These are phyloP conservation scores for Hygrophorus pudorinus DNA, from an alignment of 768 basidiomycete species.

Conservation along the genomic window DNA sequence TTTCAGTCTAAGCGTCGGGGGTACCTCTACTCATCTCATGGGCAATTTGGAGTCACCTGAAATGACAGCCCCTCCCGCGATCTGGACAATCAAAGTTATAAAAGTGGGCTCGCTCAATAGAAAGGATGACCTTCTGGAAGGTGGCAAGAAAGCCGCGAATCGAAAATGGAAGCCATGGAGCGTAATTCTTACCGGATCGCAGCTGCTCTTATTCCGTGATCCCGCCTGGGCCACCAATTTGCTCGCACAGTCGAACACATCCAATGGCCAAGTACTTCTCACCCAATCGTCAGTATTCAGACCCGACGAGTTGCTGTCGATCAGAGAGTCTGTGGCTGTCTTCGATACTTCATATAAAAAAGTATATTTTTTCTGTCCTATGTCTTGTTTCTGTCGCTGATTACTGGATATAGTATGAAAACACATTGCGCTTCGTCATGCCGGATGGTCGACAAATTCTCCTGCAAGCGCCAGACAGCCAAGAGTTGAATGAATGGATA, in stretches of 20 bases:
- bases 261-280: constrained; percentile 23
- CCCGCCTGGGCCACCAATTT: constrained; percentile 41
- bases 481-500: constrained; percentile 86
- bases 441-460: constrained; percentile 75
- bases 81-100: constrained; percentile 53
- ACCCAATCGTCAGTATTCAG: constrained; percentile 39
- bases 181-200: constrained; percentile 81
- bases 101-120: constrained; percentile 76
- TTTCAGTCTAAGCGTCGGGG: constrained; percentile 28
- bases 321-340: constrained; percentile 73
- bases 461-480: constrained; percentile 58
- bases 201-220: constrained; percentile 85
- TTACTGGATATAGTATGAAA: constrained; percentile 35
- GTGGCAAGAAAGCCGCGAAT: constrained; percentile 63
- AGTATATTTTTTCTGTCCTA: constrained; percentile 30
- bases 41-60: constrained; percentile 16
- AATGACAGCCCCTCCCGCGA: constrained; percentile 18
- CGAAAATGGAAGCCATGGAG: constrained; percentile 87
- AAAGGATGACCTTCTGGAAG: constrained; percentile 70
- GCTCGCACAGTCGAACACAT: constrained; percentile 29
- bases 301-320: constrained; percentile 79
- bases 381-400: not conserved
- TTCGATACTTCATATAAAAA: constrained; percentile 69
- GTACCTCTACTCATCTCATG: constrained; percentile 19
- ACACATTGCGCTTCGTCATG: constrained; percentile 72